These are phyloP conservation scores for Anacardium occidentale DNA, from an alignment of 345 rosid genomes.

Conservation along the genomic window DNA sequence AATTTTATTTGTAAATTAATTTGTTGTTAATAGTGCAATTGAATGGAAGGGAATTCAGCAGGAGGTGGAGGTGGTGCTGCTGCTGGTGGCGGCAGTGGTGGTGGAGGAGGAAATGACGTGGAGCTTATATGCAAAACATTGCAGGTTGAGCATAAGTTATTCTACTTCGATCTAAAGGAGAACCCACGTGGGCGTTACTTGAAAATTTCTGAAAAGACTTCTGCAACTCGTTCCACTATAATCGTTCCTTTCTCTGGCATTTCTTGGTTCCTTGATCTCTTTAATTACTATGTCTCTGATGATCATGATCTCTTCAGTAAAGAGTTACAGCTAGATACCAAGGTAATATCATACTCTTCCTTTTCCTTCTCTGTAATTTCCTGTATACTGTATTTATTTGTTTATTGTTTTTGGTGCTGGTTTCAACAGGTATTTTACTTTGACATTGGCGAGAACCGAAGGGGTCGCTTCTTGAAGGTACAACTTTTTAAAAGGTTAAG, in stretches of 20 bases:
- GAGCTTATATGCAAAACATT: conserved; percentile 94
- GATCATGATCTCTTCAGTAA: conserved; percentile 90
- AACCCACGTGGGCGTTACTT: conserved; percentile 93
- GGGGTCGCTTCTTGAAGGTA: conserved; percentile 96
- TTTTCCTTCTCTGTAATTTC: background rate
- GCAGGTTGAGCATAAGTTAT: conserved; percentile 96
- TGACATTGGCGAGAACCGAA: conserved; percentile 91
- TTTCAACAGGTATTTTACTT: conserved; percentile 76
- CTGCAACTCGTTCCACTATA: conserved; percentile 97
- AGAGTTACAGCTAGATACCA: conserved; percentile 95
- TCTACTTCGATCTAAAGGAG: conserved; percentile 94
- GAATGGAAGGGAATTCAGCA: conserved; percentile 58
- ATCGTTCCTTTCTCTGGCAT: conserved; percentile 95
- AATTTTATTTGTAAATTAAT: background rate
- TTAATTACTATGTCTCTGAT: conserved; percentile 93
- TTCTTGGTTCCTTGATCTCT: conserved; percentile 97
- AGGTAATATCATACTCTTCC: conserved; percentile 35
- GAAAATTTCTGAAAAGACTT: conserved; percentile 95
- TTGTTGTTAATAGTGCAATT: background rate
- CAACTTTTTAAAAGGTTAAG: background rate
- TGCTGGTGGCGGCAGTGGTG: conserved; percentile 18
- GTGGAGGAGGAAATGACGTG: conserved; percentile 65
- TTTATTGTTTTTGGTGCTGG: background rate
- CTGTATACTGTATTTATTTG: background rate
- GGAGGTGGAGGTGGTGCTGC: conserved; percentile 24